Conservation (phyloP, 2,329 filamentous ascomycete genomes). For the Myrmaecium sp. region DNA sequence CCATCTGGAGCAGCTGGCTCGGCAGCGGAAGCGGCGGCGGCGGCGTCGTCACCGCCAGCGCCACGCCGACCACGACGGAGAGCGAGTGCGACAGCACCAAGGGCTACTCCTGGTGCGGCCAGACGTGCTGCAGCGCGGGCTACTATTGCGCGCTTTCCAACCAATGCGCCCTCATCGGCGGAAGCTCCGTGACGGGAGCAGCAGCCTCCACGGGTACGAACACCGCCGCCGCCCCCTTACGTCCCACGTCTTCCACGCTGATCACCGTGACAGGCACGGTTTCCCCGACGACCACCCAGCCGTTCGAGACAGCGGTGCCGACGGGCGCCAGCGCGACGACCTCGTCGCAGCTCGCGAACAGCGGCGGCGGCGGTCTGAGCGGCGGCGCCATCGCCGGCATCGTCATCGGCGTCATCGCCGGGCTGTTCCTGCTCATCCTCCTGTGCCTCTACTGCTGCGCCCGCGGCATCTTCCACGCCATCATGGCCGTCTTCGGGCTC, state of each 20-base stretch:
- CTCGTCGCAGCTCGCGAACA: constrained; percentile 8
- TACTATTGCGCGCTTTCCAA: constrained; percentile 46
- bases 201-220: constrained; percentile 12
- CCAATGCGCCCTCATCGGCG: constrained; percentile 40
- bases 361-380: constrained; percentile 33
- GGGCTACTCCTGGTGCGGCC: constrained; percentile 44
- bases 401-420: constrained; percentile 55
- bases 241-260: constrained; percentile 36
- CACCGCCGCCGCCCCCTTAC: constrained; percentile 32
- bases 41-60: constrained; percentile 10
- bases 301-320: constrained; percentile 36
- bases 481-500: constrained; percentile 44
- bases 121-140: constrained; percentile 51
- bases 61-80: constrained; percentile 7
- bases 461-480: constrained; percentile 36
- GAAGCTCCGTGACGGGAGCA: constrained; percentile 28
- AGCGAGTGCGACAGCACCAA: constrained; percentile 28
- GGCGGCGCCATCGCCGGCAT: constrained; percentile 66
- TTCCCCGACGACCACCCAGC: constrained; percentile 28
- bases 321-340: constrained; percentile 30
- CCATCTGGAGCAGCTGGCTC: constrained; percentile 33
- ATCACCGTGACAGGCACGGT: constrained; percentile 31
- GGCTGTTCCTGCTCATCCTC: constrained; percentile 48
- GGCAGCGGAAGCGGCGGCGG: constrained; percentile 5
- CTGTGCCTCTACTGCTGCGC: constrained; percentile 58